A percentile compares a stretch with the other conserved stretches of the same genome.
phyloP scores from a whole-genome alignment of 257 asterid species.

The Nicotiana obtusifolia region DNA sequence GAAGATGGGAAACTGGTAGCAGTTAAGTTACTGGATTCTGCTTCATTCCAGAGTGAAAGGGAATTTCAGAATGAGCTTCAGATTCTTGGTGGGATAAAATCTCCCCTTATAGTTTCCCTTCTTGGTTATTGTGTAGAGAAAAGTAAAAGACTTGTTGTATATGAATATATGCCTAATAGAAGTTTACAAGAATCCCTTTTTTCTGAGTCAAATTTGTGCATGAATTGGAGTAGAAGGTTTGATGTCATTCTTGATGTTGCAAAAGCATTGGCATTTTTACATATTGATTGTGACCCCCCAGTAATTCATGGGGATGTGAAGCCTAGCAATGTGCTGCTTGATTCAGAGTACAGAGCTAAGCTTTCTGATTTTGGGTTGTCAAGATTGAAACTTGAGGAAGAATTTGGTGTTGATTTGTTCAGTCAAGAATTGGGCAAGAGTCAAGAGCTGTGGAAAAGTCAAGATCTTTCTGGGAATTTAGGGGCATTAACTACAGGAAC shows the following conservation, averaged over 20 bases:
- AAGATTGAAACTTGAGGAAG: constrained; percentile 73
- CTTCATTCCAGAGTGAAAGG: constrained; percentile 61
- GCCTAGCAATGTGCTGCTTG: constrained; percentile 96
- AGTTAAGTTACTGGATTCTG: constrained; percentile 61
- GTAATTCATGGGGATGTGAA: constrained; percentile 97
- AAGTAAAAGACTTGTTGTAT: constrained; percentile 61
- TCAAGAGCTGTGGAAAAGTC: constrained; percentile 63
- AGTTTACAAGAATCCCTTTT: constrained; percentile 82
- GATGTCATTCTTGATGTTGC: constrained; percentile 66
- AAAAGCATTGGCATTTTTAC: constrained; percentile 76
- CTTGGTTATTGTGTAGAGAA: constrained; percentile 82
- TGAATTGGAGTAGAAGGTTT: constrained; percentile 77
- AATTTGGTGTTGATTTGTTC: constrained; percentile 67
- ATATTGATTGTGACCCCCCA: constrained; percentile 85
- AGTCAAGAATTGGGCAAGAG: constrained; percentile 73
- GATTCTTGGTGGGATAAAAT: constrained; percentile 64
- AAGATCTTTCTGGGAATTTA: constrained; percentile 65
- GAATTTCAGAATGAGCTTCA: constrained; percentile 90
- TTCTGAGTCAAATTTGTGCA: constrained; percentile 38
- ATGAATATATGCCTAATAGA: constrained; percentile 86
- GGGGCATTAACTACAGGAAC: constrained; percentile 33
- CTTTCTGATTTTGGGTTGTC: constrained; percentile 97
- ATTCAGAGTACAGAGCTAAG: constrained; percentile 67
- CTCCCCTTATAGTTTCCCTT: constrained; percentile 57
- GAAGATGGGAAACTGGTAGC: constrained; percentile 79